Evolutionary conservation across 139 green algal genomes (phyloP).

Genomic region (Nannochloris sp.): DNA sequence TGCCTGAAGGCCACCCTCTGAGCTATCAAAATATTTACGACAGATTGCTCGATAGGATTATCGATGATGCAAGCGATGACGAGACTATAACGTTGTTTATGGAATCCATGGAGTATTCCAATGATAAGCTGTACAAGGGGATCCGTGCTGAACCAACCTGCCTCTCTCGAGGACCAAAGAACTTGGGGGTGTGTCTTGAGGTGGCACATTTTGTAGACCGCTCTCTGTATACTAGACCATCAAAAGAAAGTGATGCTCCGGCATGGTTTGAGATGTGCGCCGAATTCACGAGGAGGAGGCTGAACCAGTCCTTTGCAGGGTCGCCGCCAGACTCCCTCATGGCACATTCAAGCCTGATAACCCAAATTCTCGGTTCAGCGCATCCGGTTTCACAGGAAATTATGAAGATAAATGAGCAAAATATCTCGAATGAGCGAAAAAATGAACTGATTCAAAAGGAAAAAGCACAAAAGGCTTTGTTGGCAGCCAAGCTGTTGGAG

Average conservation of each 20-base stretch:
- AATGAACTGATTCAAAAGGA: constrained; percentile 17
- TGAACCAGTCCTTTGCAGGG: constrained; percentile 3
- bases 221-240: constrained; percentile 23
- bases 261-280: constrained; percentile 39
- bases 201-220: constrained; percentile 40
- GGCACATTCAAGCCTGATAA: constrained; percentile 9
- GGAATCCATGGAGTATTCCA: constrained; percentile 18
- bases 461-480: constrained; percentile 5
- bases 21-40: constrained; percentile 10
- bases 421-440: constrained; percentile 21
- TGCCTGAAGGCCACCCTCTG: constrained; percentile 32
- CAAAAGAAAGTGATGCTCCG: constrained; percentile 27
- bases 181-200: constrained; percentile 16
- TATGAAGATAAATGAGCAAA: constrained; percentile 17
- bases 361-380: constrained; percentile 9
- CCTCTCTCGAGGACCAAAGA: constrained; percentile 1
- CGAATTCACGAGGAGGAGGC: constrained; percentile 4
- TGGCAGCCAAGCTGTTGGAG: constrained; percentile 39
- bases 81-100: constrained; percentile 2
- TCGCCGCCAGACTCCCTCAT: constrained; percentile 28
- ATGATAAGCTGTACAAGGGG: constrained; percentile 12
- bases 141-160: not conserved
- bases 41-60: constrained; percentile 9
- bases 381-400: constrained; percentile 17
- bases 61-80: not conserved